A percentile compares a stretch with the other conserved stretches of the same genome.
Evolutionary conservation across 371 early-diverging fungal genomes (phyloP).

Genomic region (Basidiobolus meristosporus): DNA sequence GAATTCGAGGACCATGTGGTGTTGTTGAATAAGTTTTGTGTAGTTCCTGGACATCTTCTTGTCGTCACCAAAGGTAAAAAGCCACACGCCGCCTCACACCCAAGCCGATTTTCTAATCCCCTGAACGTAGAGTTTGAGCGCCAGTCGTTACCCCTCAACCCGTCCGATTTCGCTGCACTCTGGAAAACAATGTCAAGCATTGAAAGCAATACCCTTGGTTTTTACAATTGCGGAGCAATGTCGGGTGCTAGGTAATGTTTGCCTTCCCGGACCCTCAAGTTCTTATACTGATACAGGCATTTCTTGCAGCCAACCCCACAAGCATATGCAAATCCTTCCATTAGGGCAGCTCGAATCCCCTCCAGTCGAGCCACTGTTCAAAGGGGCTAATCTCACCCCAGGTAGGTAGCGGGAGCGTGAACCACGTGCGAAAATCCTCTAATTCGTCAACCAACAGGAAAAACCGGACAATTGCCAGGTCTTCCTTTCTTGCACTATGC

Average conservation of each 20-base stretch:
- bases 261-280: not conserved
- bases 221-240: conserved; percentile 49
- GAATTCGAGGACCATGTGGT: conserved; percentile 28
- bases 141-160: conserved; percentile 36
- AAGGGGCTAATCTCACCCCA: not conserved
- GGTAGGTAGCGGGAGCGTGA: conserved; percentile 1
- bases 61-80: conserved; percentile 50
- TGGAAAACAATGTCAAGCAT: conserved; percentile 24
- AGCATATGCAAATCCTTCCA: conserved; percentile 52
- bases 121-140: conserved; percentile 26
- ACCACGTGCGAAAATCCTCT: not conserved
- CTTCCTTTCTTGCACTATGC: conserved; percentile 22
- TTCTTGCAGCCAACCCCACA: conserved; percentile 31
- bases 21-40: conserved; percentile 56
- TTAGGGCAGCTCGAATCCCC: conserved; percentile 15
- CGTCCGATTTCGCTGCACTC: conserved; percentile 27
- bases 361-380: conserved; percentile 15
- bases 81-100: not conserved
- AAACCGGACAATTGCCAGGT: conserved; percentile 17
- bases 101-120: not conserved
- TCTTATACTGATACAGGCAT: not conserved
- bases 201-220: conserved; percentile 20
- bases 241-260: conserved; percentile 41
- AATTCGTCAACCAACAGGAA: conserved; percentile 6
- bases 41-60: conserved; percentile 41